Evolutionary conservation across 805 yeast species (phyloP), one percentile per base, ranked within the genome.

Genomic region (Ogataea salicorniae): DNA sequence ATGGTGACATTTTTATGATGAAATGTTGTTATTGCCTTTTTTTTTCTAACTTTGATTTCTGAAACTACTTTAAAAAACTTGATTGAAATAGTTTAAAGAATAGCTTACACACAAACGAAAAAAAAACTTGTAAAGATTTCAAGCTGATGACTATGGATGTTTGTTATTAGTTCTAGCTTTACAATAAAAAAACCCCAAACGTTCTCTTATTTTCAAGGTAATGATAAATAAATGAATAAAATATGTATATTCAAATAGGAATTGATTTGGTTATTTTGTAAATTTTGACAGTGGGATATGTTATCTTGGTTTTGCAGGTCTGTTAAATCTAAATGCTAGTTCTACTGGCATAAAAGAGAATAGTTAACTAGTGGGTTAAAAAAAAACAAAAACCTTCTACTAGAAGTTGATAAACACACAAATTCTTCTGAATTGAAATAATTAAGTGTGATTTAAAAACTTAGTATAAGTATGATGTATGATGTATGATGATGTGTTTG

Each of bases 231-330:
- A 40, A 35, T 31, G 16, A 37, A 20, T 39, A 20, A 26, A 26
- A 31, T 42, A 9, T 37, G 13, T 37, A 3, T 14, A 15, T 23
- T 13, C 20, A 9, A 16, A n/a, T 17, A 26, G 35, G 9, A 39
- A n/a, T 8, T 26, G 13, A 11, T 9, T 26, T 26, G 13, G 4
- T 26, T 9, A 26, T 9, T 26, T 26, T 26, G 31, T 26, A 39
- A n/a, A 5, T 17, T 16, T 34, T 33, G 46, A 14, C 42, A 9
- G 37, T 26, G 36, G 31, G n/a, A 46, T 48, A 50, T 54, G 53
- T 63, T 63, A 63, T 63, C 68, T 58, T 47, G 68, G 65, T 61
- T 59, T 62, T 45, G 67, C 63, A 47, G 64, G 67, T 51, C 54
- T 61, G 59, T 61, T 62, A 57, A 54, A 61, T 50, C 57, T 51